Base-by-base conservation (phyloP, 352 stramenopile genomes). In the Peronospora tabacina region DNA sequence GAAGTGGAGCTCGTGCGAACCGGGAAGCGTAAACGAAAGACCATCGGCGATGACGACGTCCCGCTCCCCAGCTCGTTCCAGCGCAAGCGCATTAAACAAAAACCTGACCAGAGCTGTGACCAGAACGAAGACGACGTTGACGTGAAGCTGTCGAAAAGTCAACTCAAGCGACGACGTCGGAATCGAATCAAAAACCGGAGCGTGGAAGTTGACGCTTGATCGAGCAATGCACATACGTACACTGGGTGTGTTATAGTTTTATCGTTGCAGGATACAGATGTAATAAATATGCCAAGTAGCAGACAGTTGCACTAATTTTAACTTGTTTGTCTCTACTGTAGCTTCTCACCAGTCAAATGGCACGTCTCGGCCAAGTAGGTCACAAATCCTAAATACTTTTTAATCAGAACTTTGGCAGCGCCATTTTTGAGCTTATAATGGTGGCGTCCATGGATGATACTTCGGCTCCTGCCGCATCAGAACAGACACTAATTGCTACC, bases 1-100 rank as follows among this genome's bases (percentile, higher is more conserved):
- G 80, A 89, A 34, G 76, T 91, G 29, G 80, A 89, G 48, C 67
- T 91, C 33, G 64, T 91, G 44, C 74, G 79, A 43, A 72, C 87
- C 24, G 79, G 79, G 51, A 87, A 85, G 50, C 75, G 75, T 40
- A 83, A 87, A 60, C 72, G 75, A 29, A 76, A 84, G 28, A 34
- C 47, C 2, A 50, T 87, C 11, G 66, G 57, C 1, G 71, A 83
- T 22, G 72, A 84, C 49, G 79, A 90, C 15, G 63, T 87, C 8
- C 76, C 79, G 22, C 52, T 90, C 34, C 79, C 79, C 12, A 87
- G 63, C 40, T 61, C 75, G 13, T 90, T 87, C 68, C 70, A 85
- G 64, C 74, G 79, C 51, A 85, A 87, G 52, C 61, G 66, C 15
- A 72, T 76, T 28, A 75, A 83, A 52, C 47, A 70, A 44, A 72